These are phyloP conservation scores for Aspergillus sp. DNA, from an alignment of 2,329 filamentous ascomycete genomes.

Conservation along the genomic window DNA sequence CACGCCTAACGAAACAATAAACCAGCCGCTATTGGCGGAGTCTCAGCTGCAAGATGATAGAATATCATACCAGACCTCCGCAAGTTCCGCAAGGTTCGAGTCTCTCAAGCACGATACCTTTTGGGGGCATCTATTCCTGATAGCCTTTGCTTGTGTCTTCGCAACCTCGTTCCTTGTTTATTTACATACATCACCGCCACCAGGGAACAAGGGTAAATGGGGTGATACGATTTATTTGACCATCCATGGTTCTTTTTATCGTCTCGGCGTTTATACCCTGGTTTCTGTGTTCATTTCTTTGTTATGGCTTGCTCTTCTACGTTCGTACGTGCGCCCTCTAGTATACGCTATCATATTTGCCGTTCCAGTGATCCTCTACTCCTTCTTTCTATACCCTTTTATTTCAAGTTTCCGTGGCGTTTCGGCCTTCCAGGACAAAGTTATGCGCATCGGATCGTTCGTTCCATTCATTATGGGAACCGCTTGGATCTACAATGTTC, in stretches of 20 bases:
- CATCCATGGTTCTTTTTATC: conserved; percentile 79
- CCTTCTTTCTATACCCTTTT: conserved; percentile 88
- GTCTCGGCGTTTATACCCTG: conserved; percentile 86
- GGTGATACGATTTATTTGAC: conserved; percentile 95
- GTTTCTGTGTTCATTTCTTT: conserved; percentile 86
- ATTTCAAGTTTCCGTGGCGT: conserved; percentile 84
- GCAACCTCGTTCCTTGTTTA: conserved; percentile 87
- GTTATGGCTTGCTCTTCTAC: conserved; percentile 83
- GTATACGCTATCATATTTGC: conserved; percentile 78
- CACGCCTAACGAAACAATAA: conserved; percentile 53
- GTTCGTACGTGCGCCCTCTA: conserved; percentile 83
- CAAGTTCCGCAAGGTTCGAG: conserved; percentile 62
- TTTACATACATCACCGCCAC: conserved; percentile 76
- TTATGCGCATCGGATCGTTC: conserved; percentile 84
- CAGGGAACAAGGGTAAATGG: conserved; percentile 64
- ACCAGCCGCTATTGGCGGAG: conserved; percentile 47
- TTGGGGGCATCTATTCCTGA: conserved; percentile 87
- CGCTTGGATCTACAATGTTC: conserved; percentile 81
- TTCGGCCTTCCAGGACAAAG: conserved; percentile 76
- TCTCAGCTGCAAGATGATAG: conserved; percentile 51
- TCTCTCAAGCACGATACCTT: conserved; percentile 83
- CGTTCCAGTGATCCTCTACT: conserved; percentile 81
- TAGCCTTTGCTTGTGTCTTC: conserved; percentile 78
- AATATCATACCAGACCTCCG: conserved; percentile 55
- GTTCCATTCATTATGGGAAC: conserved; percentile 72